Percentiles rank a stretch among this genome's conserved stretches.
phyloP scores from a whole-genome alignment of 768 basidiomycete genomes.

The Boletus insuetus region DNA sequence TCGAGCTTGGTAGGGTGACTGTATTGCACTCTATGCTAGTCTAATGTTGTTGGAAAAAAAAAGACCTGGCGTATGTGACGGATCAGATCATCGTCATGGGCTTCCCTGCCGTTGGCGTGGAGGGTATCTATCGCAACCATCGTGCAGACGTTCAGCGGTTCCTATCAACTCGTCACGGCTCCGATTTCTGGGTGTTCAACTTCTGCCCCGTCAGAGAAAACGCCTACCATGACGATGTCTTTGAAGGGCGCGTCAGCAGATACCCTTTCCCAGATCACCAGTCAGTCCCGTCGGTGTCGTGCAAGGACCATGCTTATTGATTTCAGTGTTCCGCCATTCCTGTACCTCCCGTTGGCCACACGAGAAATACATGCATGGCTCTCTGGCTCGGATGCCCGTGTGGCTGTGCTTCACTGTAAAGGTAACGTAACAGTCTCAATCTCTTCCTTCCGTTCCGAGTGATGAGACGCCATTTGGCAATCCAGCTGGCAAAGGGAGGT shows the following conservation, averaged over 20 bases:
- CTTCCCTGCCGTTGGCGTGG: conserved; percentile 78
- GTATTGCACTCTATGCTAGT: conserved; percentile 12
- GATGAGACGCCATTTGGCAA: conserved; percentile 2
- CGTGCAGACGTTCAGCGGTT: conserved; percentile 75
- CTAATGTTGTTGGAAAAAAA: conserved; percentile 14
- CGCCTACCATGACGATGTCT: conserved; percentile 65
- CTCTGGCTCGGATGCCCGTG: conserved; percentile 56
- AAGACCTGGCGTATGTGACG: conserved; percentile 67
- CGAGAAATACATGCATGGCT: conserved; percentile 78
- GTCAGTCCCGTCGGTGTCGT: conserved; percentile 60
- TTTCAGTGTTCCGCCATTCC: conserved; percentile 70
- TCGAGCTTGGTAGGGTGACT: conserved; percentile 62
- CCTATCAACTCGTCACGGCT: conserved; percentile 66
- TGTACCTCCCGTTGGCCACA: conserved; percentile 67
- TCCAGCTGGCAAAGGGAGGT: conserved; percentile 77
- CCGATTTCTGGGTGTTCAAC: conserved; percentile 87
- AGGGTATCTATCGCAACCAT: conserved; percentile 76
- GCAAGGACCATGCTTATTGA: not conserved
- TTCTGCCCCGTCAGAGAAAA: conserved; percentile 83
- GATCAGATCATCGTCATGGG: conserved; percentile 79
- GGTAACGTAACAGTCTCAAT: conserved; percentile 38
- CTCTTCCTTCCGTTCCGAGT: not conserved
- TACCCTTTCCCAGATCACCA: conserved; percentile 93
- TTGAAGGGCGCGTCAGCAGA: conserved; percentile 72
- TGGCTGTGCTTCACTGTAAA: conserved; percentile 87